Conservation (phyloP, 148 eudicot genomes). For the Persicaria maculosa region DNA sequence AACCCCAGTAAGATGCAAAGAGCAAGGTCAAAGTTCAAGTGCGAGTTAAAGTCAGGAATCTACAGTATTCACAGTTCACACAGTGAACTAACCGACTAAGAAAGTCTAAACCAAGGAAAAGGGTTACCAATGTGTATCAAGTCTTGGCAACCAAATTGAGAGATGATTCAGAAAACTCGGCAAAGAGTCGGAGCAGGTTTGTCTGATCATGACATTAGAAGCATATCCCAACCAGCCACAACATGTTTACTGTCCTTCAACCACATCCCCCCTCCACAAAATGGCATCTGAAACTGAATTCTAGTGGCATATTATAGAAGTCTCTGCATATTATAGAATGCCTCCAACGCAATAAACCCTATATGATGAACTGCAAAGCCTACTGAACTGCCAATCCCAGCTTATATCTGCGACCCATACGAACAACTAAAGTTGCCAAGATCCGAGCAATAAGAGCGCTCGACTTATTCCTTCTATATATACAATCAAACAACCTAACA, state of each 20-base stretch:
- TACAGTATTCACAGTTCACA: conserved; percentile 28
- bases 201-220: neutral
- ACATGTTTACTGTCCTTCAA: neutral
- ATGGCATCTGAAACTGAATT: neutral
- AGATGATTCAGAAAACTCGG: neutral
- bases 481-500: conserved; percentile 23
- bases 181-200: neutral
- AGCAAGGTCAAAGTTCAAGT: conserved; percentile 7
- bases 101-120: conserved; percentile 21
- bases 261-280: neutral
- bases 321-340: neutral
- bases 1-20: neutral
- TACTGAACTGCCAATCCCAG: neutral
- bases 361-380: neutral
- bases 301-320: neutral
- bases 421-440: neutral
- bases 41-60: conserved; percentile 26
- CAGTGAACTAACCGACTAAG: conserved; percentile 7
- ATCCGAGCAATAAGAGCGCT: neutral
- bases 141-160: conserved; percentile 22
- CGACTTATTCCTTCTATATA: conserved; percentile 17
- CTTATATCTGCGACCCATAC: conserved; percentile 5
- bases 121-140: conserved; percentile 13
- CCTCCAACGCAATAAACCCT: neutral
- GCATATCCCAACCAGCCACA: neutral